Base-by-base conservation (phyloP, 2,329 filamentous ascomycete genomes). In the Macrophomina tecta region DNA sequence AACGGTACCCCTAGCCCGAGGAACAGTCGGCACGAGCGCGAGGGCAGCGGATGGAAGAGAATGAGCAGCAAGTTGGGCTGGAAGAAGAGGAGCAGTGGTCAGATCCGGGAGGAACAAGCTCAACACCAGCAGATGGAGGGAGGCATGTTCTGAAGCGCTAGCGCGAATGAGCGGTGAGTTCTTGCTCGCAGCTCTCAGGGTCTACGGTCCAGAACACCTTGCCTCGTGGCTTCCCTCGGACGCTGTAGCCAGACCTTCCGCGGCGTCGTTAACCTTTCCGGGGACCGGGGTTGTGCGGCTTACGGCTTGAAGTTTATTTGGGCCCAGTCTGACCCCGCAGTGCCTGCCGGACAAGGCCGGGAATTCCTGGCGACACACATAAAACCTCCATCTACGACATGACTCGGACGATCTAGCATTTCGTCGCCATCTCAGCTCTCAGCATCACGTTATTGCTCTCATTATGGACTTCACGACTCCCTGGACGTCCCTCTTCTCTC, bases 51-150 rank as follows among this genome's bases (percentile, higher is more conserved):
- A 5, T 79, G 77, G 77, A 79, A 79, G 68, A 75, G 77, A 42
- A 75, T 79, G 67, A 79, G 76, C 71, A 79, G 77, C 72, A 78
- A 78, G 69, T 69, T 79, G n/a, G 78, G 77, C 75, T 77, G 77
- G 18, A 78, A 75, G 68, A 79, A 79, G 71, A 55, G 52, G 60
- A 66, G 65, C 53, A 62, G 56, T 30, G 65, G 65, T 8, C 65
- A 66, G 55, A 61, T 66, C 12, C 16, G 65, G 56, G 55, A 66
- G 34, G 64, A 66, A 30, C 64, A 66, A 23, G 53, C 42, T 38
- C 52, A 66, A 42, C 53, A 66, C 6, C 64, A 66, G 30, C 48
- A 66, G 45, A 38, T 66, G 65, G 65, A 66, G 38, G 65, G 65
- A 53, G 65, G 55, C 34, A 61, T 62, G 55, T 66, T 66, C 48